Percentiles rank a stretch among this genome's conserved stretches.
phyloP scores from a whole-genome alignment of 2,329 filamentous ascomycete species.

The Xylaria hypoxylon region DNA sequence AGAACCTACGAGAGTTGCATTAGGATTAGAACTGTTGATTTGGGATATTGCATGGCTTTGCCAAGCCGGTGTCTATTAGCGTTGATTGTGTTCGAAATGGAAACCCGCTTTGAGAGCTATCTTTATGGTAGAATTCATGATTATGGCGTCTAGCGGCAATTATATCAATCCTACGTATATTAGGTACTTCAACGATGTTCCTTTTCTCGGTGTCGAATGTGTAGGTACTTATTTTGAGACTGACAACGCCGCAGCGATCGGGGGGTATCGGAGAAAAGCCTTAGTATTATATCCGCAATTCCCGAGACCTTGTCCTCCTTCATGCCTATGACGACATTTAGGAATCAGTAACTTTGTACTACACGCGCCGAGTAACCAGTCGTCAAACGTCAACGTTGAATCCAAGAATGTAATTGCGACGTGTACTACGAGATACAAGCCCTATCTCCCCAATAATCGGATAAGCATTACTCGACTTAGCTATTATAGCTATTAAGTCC shows the following conservation, averaged over 20 bases:
- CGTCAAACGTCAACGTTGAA: neutral
- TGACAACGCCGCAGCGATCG: neutral
- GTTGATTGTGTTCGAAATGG: conserved; percentile 8
- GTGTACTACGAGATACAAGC: neutral
- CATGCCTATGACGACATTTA: conserved; percentile 31
- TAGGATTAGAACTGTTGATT: neutral
- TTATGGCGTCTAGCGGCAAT: conserved; percentile 7
- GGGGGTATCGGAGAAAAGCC: conserved; percentile 19
- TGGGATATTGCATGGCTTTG: neutral
- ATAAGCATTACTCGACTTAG: neutral
- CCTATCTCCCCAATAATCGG: neutral
- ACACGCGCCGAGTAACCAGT: conserved; percentile 3
- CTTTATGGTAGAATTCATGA: conserved; percentile 16
- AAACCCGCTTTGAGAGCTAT: conserved; percentile 4
- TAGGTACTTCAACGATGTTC: neutral
- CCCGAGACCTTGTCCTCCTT: neutral
- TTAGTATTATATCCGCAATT: conserved; percentile 18
- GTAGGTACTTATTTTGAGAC: no score
- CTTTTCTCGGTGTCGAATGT: no score
- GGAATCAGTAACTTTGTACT: neutral
- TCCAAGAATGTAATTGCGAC: neutral
- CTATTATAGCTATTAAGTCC: neutral
- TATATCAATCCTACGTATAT: neutral
- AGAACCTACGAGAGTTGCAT: neutral
- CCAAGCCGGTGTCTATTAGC: neutral